Evolutionary conservation across 352 stramenopile species (phyloP).

Genomic region (Phytophthora sansomeana): DNA sequence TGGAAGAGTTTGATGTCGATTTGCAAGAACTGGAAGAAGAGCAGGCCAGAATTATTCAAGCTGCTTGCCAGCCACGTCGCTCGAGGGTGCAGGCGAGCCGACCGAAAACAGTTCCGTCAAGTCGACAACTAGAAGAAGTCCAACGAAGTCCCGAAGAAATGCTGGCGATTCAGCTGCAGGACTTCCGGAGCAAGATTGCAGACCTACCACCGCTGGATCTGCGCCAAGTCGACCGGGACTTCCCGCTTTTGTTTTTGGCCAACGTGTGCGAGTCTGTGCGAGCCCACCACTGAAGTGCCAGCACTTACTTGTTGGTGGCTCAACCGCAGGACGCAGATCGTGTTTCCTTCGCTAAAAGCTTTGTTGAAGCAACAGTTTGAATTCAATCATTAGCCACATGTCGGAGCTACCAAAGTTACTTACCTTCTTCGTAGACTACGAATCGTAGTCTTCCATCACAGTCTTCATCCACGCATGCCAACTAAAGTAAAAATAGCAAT

Average conservation of each 20-base stretch:
- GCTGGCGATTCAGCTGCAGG: conserved; percentile 9
- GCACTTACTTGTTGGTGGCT: no score
- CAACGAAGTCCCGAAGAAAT: conserved; percentile 3
- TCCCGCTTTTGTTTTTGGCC: conserved; percentile 39
- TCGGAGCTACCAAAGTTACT: no score
- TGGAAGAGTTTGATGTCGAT: conserved; percentile 20
- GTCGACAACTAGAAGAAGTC: not conserved
- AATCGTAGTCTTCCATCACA: no score
- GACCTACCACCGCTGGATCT: conserved; percentile 20
- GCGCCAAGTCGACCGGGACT: conserved; percentile 28
- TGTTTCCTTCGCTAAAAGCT: no score
- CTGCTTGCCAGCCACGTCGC: conserved; percentile 19
- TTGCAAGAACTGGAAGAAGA: conserved; percentile 42
- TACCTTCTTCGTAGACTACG: no score
- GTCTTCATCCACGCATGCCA: no score
- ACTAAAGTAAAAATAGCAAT: no score
- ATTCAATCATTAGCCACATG: no score
- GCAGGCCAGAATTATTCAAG: conserved; percentile 37
- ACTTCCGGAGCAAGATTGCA: conserved; percentile 5
- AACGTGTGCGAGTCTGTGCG: conserved; percentile 45
- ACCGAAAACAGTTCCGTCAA: not conserved
- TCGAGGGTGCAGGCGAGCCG: not conserved
- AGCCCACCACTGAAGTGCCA: not conserved
- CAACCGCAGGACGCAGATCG: no score
- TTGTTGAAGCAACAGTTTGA: no score